Conservation (phyloP, 1,284 basidiomycete species). For the Austroboletus niveus region DNA sequence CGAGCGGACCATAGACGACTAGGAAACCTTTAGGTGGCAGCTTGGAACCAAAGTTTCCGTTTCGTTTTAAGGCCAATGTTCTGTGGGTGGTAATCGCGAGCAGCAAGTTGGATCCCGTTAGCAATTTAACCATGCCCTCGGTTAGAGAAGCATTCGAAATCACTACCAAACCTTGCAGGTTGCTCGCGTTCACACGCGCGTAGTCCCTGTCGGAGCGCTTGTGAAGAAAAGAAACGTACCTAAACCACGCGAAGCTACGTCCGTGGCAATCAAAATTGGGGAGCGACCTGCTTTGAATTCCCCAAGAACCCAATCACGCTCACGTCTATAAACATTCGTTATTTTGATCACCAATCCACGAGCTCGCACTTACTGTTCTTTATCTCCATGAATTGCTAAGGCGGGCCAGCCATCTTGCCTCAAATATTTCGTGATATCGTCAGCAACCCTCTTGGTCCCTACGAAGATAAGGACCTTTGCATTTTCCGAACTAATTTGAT, state of each 20-base stretch:
- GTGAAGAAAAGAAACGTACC: constrained; percentile 73
- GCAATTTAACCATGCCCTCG: constrained; percentile 26
- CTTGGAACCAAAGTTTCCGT: constrained; percentile 11
- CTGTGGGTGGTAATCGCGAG: constrained; percentile 29
- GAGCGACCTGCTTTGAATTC: constrained; percentile 99
- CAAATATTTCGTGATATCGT: constrained; percentile 97
- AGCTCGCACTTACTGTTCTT: constrained; percentile 74
- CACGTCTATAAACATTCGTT: constrained; percentile 61
- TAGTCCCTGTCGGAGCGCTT: constrained; percentile 31
- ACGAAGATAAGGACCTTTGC: constrained; percentile 99
- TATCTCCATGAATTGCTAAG: constrained; percentile 98
- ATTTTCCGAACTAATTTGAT: constrained; percentile 94
- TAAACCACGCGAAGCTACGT: constrained; percentile 98
- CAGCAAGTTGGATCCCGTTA: constrained; percentile 24
- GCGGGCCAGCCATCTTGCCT: constrained; percentile 99
- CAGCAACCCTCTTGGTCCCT: constrained; percentile 95
- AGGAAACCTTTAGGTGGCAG: constrained; percentile 21
- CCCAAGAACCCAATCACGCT: constrained; percentile 97
- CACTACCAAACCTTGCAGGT: constrained; percentile 29
- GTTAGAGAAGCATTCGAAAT: constrained; percentile 24
- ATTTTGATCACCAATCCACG: constrained; percentile 1
- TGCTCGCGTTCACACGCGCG: constrained; percentile 29
- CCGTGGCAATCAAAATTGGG: constrained; percentile 97
- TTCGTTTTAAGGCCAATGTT: constrained; percentile 25
- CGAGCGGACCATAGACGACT: constrained; percentile 24